Evolutionary conservation across 129 eudicot genomes (phyloP), one percentile per base, ranked within the genome.

Genomic region (Escallonia herrerae): DNA sequence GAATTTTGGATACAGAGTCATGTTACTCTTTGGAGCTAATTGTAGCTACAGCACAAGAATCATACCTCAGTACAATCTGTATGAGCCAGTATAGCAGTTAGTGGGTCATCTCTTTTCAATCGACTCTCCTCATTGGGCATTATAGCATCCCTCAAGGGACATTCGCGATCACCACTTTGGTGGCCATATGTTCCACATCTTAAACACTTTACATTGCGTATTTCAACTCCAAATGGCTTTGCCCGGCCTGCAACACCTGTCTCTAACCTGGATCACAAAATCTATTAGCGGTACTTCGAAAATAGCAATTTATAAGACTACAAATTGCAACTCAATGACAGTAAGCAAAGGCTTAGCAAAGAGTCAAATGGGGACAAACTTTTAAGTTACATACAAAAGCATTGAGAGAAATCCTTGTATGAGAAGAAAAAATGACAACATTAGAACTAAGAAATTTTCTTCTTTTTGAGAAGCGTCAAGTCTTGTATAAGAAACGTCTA

Each of bases 41-140:
- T 64, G 9, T 45, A 50, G 51, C 64, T 57, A 47, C 40, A 53
- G 48, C 53, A 11, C 7, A 15, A 56, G 40, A 60, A 56, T 60
- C 40, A 65, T 55, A 93, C 99, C 99, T 94, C 99, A 68, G 72
- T 53, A 48, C 83, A 42, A 52, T 93, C 95, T 56, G 91, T 84
- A 62, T 89, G 97, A 63, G 96, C 99, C 70, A 70, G 76, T 67
- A 94, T 94, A 72, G 96, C 80, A n/a, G 99, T 94, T 65, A 94
- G 77, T 40, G 99, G 97, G 60, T 94, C 99, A 68, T 94, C 95
- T 68, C 96, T 82, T 81, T 86, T 94, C 79, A 86, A 67, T n/a
- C 98, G 85, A 72, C 81, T 89, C 75, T 94, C 97, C 72, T 94
- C 99, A 65, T 84, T 89, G 60, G 99, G 99, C 99, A 86, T 94